phyloP scores from a whole-genome alignment of 2,329 filamentous ascomycete species.

The Colletotrichum scovillei region DNA sequence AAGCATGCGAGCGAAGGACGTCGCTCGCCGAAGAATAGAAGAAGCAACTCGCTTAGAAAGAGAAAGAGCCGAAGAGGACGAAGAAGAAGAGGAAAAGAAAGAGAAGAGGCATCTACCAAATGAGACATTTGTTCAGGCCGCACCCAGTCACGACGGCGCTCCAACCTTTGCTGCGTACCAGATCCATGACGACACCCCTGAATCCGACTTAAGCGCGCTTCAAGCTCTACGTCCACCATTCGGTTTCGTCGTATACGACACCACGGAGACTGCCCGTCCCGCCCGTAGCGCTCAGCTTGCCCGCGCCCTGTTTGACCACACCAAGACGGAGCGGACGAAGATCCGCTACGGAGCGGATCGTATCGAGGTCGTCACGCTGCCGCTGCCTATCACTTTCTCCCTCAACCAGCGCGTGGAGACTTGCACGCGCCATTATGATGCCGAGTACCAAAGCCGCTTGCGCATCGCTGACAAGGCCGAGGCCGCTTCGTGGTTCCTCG shows the following conservation, averaged over 20 bases:
- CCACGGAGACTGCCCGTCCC: not conserved
- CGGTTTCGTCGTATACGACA: not conserved
- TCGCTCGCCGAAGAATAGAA: too few species aligned
- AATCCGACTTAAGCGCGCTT: not conserved
- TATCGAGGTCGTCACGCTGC: conserved; percentile 9
- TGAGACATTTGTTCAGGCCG: not conserved
- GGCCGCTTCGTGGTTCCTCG: not conserved
- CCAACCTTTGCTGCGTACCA: not conserved
- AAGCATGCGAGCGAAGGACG: too few species aligned
- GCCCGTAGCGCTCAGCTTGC: not conserved
- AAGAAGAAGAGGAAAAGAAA: too few species aligned
- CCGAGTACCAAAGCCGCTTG: not conserved
- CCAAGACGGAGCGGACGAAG: not conserved
- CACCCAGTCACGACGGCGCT: conserved; percentile 6
- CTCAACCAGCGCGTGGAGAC: not conserved
- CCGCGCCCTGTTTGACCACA: conserved; percentile 2
- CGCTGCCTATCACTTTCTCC: not conserved
- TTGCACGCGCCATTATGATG: not conserved
- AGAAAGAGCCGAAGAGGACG: too few species aligned
- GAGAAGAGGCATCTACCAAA: too few species aligned
- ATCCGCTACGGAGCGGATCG: not conserved
- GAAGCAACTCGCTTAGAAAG: too few species aligned
- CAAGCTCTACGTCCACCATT: not conserved
- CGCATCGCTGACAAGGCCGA: not conserved
- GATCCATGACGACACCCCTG: not conserved